Evolutionary conservation across 495 filamentous ascomycete genomes (phyloP).

Genomic region (Lasiosphaeris hirsuta): DNA sequence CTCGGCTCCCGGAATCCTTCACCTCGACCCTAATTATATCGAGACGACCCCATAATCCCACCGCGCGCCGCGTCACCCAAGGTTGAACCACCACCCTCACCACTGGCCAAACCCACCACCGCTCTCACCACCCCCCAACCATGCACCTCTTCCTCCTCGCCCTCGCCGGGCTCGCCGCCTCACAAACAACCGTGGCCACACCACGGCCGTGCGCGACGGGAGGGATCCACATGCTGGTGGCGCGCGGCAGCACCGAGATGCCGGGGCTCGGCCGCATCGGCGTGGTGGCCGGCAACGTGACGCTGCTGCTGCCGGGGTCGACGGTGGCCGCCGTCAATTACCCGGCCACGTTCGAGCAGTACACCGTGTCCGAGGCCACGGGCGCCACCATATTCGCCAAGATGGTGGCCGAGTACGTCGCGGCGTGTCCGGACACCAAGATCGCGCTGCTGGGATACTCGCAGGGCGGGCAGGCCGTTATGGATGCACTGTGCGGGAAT

Average conservation of each 20-base stretch:
- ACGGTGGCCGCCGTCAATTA: constrained; percentile 23
- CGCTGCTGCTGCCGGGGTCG: constrained; percentile 20
- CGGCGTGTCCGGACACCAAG: constrained; percentile 52
- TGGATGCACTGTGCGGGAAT: constrained; percentile 10
- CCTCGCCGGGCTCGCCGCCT: too few relatives aligned
- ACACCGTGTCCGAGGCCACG: constrained; percentile 47
- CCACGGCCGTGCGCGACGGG: not conserved
- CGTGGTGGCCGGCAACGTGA: constrained; percentile 19
- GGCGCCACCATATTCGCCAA: constrained; percentile 43
- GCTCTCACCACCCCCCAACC: too few relatives aligned
- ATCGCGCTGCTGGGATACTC: constrained; percentile 48
- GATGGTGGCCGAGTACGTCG: constrained; percentile 53
- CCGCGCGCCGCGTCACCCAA: too few relatives aligned
- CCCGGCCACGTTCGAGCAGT: constrained; percentile 39
- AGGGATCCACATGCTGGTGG: constrained; percentile 29
- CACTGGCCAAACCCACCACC: too few relatives aligned
- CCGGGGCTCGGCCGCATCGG: constrained; percentile 25
- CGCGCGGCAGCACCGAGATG: constrained; percentile 22
- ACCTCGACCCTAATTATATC: too few relatives aligned
- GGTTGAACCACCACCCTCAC: too few relatives aligned
- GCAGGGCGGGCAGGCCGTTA: constrained; percentile 15
- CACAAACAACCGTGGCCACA: too few relatives aligned
- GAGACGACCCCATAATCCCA: too few relatives aligned
- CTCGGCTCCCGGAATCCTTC: too few relatives aligned
- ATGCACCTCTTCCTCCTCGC: too few relatives aligned